Base-by-base conservation (phyloP, 495 filamentous ascomycete species). In the Barbatosphaeria neglecta region DNA sequence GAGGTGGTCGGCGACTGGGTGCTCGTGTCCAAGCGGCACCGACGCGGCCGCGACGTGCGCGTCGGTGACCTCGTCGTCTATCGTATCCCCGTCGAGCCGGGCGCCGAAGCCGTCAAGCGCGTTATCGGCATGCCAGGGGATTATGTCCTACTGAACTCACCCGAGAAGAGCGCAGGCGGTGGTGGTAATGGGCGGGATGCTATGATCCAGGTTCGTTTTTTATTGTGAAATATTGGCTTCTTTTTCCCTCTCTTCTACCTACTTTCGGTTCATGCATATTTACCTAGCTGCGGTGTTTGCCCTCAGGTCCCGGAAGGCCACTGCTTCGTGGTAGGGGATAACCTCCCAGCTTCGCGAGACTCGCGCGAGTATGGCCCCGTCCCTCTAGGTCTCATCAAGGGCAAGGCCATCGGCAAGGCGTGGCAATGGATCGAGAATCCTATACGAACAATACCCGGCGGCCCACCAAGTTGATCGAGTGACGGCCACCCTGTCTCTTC, bases 31-130 rank as follows among this genome's bases (percentile, higher is more conserved):
- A 75, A 77, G 41, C 57, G 70, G 20, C 75, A 86, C 64, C 70
- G 78, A 0, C 72, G 78, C 33, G 90, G 90, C 6, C 74, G 81
- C 22, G 75, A 72, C 43, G 67, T 95, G 15, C 53, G 67, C 16
- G 81, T 95, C 25, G 92, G 92, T 15, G 92, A 98, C 64, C 82
- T 95, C 15, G 80, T 97, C 45, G 73, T 72, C 31, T 93, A 84
- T 63, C 65, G 73, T 20, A 84, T 88, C 55, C 90, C 90, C 10
- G 68, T 77, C 28, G 77, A 82, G 35, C 59, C 72, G 41, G 74
- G 74, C n/a, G 69, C 73, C 22, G 62, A 77, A 41, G 85, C 72
- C 13, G 67, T 84, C 9, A 98, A 98, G 71, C 69, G 92, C 47
- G 81, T 97, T 18, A 52, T 96, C 22, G 92, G 90, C 2, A 66